Conservation (phyloP, 2,329 filamentous ascomycete species). For the Chaetothyriales sp. region DNA sequence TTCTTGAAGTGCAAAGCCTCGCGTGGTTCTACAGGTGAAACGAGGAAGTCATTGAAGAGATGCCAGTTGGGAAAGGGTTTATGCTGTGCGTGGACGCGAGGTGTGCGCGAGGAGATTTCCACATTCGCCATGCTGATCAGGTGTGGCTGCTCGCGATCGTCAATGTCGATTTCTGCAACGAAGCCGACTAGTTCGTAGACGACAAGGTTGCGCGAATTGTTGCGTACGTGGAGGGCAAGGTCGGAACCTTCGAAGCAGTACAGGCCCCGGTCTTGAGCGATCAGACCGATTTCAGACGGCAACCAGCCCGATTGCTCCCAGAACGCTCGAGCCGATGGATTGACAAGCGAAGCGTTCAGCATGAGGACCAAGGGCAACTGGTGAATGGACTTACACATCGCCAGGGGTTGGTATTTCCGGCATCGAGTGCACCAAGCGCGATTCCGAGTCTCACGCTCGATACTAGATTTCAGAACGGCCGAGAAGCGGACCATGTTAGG, state of each 20-base stretch:
- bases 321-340: constrained; percentile 54
- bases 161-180: constrained; percentile 78
- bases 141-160: constrained; percentile 74
- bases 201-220: constrained; percentile 64
- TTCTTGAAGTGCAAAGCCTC: constrained; percentile 85
- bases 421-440: constrained; percentile 90
- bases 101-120: constrained; percentile 43
- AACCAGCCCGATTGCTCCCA: constrained; percentile 88
- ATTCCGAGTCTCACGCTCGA: constrained; percentile 77
- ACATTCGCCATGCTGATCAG: constrained; percentile 85
- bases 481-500: constrained; percentile 54
- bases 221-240: constrained; percentile 62
- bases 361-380: constrained; percentile 73
- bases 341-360: constrained; percentile 66
- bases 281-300: constrained; percentile 84
- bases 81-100: constrained; percentile 46
- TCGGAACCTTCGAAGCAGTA: constrained; percentile 93
- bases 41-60: constrained; percentile 93
- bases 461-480: constrained; percentile 78
- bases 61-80: constrained; percentile 56
- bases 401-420: constrained; percentile 76
- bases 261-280: constrained; percentile 80
- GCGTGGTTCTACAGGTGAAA: constrained; percentile 61
- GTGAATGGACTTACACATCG: constrained; percentile 71
- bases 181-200: constrained; percentile 87